Evolutionary conservation across 2,329 filamentous ascomycete species (phyloP).

Genomic region (Fusarium torulosum): DNA sequence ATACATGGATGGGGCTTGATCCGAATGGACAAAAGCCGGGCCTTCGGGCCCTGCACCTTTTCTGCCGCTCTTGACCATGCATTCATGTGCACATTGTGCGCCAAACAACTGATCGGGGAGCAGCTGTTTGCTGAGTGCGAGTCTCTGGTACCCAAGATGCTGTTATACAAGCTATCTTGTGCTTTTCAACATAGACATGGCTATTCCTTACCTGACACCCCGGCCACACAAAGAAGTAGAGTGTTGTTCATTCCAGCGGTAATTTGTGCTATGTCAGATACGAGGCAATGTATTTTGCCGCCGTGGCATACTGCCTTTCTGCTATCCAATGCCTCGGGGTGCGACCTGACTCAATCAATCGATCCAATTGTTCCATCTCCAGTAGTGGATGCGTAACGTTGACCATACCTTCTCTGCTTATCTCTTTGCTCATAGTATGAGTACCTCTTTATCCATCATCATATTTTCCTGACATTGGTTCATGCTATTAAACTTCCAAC

Average conservation of each 20-base stretch:
- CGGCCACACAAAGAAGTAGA: conserved; percentile 19
- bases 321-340: conserved; percentile 5
- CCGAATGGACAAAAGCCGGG: conserved; percentile 28
- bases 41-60: conserved; percentile 15
- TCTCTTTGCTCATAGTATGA: conserved; percentile 5
- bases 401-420: conserved; percentile 21
- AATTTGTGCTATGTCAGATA: conserved; percentile 8
- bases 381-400: conserved; percentile 32
- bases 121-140: conserved; percentile 13
- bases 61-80: conserved; percentile 22
- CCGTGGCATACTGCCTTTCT: conserved; percentile 2
- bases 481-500: conserved; percentile 3
- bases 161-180: conserved; percentile 7
- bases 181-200: conserved; percentile 22
- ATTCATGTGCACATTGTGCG: conserved; percentile 27
- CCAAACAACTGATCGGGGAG: conserved; percentile 30
- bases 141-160: conserved; percentile 10
- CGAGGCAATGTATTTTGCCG: conserved; percentile 4
- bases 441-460: conserved; percentile 23
- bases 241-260: conserved; percentile 6
- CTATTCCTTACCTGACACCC: conserved; percentile 20
- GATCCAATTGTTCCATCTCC: conserved; percentile 35
- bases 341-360: conserved; percentile 39
- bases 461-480: conserved; percentile 12
- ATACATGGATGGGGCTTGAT: conserved; percentile 27